Percentiles rank a stretch among this genome's conserved stretches.
Evolutionary conservation across 305 asterid genomes (phyloP).

Genomic region (Vinca major): DNA sequence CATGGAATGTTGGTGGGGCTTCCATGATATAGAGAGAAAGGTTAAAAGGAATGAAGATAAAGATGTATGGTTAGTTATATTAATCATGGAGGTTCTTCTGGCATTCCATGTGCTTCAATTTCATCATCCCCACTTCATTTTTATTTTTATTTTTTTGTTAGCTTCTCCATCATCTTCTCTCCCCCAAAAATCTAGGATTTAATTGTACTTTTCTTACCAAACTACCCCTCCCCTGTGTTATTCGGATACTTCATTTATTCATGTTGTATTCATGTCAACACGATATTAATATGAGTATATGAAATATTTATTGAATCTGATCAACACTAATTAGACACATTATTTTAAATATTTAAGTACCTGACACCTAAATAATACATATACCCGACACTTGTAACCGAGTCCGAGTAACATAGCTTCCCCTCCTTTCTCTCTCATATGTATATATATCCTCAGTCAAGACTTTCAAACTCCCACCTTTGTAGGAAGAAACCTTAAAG

Average conservation of each 20-base stretch:
- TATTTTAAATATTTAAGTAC: too few relatives aligned
- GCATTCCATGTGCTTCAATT: slow-evolving; percentile 84
- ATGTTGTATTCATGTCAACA: too few relatives aligned
- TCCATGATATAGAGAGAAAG: slow-evolving; percentile 25
- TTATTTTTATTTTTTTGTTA: slow-evolving; percentile 20
- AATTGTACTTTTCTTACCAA: slow-evolving; percentile 21
- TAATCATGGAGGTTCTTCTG: slow-evolving; percentile 74
- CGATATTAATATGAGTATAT: too few relatives aligned
- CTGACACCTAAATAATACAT: too few relatives aligned
- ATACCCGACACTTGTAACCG: too few relatives aligned
- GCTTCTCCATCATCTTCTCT: slow-evolving; percentile 17
- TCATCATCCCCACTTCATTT: slow-evolving; percentile 39
- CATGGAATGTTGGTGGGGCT: slow-evolving; percentile 59
- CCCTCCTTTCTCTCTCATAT: slow-evolving; percentile 7
- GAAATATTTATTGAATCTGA: too few relatives aligned
- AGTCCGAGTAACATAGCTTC: too few relatives aligned
- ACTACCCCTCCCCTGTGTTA: neutral
- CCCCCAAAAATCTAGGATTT: slow-evolving; percentile 31
- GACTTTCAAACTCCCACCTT: slow-evolving; percentile 13
- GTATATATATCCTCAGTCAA: slow-evolving; percentile 9
- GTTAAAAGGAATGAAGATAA: slow-evolving; percentile 26
- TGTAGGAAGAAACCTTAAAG: slow-evolving; percentile 9
- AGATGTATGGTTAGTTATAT: slow-evolving; percentile 38
- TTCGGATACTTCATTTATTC: too few relatives aligned
- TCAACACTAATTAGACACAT: too few relatives aligned